Percentiles rank a stretch among this genome's conserved stretches.
These are phyloP conservation scores for Serendipita sp. DNA, from an alignment of 768 basidiomycete species.

Conservation along the genomic window DNA sequence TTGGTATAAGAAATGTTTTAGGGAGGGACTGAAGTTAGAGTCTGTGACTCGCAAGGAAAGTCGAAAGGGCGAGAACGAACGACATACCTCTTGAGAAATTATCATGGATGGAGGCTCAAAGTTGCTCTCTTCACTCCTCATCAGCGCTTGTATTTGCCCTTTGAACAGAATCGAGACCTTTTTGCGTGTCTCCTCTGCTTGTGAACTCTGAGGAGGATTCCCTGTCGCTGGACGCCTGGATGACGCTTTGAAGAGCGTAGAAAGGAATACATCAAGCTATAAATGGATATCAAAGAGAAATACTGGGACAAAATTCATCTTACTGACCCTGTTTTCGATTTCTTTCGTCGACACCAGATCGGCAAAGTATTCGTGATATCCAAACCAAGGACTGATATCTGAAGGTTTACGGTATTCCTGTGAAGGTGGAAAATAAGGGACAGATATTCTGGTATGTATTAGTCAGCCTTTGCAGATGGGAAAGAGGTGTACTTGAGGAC, in stretches of 20 bases:
- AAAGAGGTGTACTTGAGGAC: constrained; percentile 10
- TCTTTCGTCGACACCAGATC: constrained; percentile 32
- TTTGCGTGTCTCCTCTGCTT: too few species aligned
- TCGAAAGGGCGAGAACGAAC: background rate
- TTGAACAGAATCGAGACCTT: background rate
- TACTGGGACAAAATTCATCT: too few species aligned
- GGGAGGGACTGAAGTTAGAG: too few species aligned
- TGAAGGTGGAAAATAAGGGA: constrained; percentile 49
- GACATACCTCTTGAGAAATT: background rate
- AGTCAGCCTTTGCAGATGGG: too few species aligned
- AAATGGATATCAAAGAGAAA: too few species aligned
- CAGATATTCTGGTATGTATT: constrained; percentile 33
- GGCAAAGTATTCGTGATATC: constrained; percentile 56
- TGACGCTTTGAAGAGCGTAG: background rate
- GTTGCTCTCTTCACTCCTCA: background rate
- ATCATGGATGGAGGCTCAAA: background rate
- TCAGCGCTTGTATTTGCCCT: background rate
- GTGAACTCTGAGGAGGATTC: background rate
- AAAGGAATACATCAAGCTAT: background rate
- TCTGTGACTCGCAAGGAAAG: too few species aligned
- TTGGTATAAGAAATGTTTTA: background rate
- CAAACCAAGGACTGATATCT: constrained; percentile 33
- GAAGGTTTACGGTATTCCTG: constrained; percentile 32
- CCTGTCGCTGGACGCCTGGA: too few species aligned
- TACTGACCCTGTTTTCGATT: constrained; percentile 38